Conservation (phyloP, 805 yeast species). For the Yueomyces sinensis region DNA sequence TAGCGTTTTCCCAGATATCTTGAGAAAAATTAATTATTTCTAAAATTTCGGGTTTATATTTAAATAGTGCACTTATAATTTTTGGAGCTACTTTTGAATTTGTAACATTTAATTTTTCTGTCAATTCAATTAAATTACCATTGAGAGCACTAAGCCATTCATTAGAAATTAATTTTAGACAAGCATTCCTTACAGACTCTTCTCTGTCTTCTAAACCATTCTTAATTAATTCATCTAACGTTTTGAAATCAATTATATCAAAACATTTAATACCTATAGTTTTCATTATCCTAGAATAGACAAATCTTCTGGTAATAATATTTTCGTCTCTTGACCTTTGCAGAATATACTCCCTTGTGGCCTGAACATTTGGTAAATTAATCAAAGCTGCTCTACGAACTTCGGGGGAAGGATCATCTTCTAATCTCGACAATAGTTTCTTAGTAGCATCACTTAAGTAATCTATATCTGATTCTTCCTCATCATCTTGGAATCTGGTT, state of each 20-base stretch:
- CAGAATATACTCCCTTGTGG: conserved; percentile 44
- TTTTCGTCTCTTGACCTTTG: conserved; percentile 79
- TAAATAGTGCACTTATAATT: conserved; percentile 54
- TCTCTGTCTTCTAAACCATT: conserved; percentile 92
- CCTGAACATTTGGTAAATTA: conserved; percentile 44
- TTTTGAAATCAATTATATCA: conserved; percentile 20
- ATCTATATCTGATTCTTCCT: conserved; percentile 20
- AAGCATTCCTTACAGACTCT: conserved; percentile 54
- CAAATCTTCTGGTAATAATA: conserved; percentile 53
- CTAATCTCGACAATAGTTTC: conserved; percentile 38
- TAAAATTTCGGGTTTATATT: conserved; percentile 48
- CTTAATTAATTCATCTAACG: conserved; percentile 52
- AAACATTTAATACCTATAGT: conserved; percentile 51
- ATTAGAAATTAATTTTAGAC: conserved; percentile 51
- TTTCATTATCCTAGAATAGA: conserved; percentile 55
- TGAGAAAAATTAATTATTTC: conserved; percentile 45
- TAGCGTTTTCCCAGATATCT: conserved; percentile 55
- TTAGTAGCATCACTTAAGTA: conserved; percentile 28
- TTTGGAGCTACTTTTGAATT: conserved; percentile 52
- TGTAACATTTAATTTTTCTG: conserved; percentile 61
- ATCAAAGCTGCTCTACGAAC: conserved; percentile 76
- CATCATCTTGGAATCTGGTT: conserved; percentile 60
- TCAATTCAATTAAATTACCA: conserved; percentile 56
- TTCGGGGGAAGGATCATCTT: conserved; percentile 75
- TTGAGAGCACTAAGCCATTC: conserved; percentile 61